A percentile compares a stretch with the other conserved stretches of the same genome.
These are phyloP conservation scores for Cornus kousa DNA, from an alignment of 148 eudicot genomes.

Conservation along the genomic window DNA sequence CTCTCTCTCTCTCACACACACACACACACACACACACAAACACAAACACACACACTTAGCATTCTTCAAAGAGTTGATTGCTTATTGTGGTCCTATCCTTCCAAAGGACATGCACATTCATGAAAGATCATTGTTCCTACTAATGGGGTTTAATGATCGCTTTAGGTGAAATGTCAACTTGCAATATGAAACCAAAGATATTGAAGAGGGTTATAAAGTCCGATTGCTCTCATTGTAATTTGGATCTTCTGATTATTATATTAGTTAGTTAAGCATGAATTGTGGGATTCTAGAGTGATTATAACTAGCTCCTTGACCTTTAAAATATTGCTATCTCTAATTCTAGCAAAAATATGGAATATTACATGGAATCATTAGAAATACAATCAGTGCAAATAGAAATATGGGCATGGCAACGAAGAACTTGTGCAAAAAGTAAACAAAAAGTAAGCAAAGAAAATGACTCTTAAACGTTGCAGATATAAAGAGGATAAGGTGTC, in stretches of 20 bases:
- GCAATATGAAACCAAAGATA: conserved; percentile 4
- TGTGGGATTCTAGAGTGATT: conserved; percentile 11
- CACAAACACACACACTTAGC: neutral
- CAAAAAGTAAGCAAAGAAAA: conserved; percentile 11
- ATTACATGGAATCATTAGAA: neutral
- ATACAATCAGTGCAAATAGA: neutral
- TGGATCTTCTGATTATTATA: conserved; percentile 13
- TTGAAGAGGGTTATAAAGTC: conserved; percentile 25
- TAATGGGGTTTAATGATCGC: conserved; percentile 30
- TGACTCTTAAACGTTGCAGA: conserved; percentile 15
- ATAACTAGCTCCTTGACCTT: neutral
- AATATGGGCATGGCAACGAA: neutral
- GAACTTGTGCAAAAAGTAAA: neutral
- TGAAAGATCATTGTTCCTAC: conserved; percentile 28
- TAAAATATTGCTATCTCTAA: neutral
- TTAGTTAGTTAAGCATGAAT: conserved; percentile 20
- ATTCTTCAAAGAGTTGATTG: neutral
- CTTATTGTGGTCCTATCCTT: neutral
- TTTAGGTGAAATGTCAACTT: conserved; percentile 26
- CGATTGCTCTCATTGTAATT: conserved; percentile 17
- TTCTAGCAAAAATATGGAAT: neutral
- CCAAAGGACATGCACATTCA: neutral
- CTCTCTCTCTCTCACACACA: neutral
- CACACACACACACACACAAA: no score
- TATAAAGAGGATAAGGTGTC: conserved; percentile 6